phyloP scores from a whole-genome alignment of 2,329 filamentous ascomycete genomes.

The Scolecobasidium constrictum region DNA sequence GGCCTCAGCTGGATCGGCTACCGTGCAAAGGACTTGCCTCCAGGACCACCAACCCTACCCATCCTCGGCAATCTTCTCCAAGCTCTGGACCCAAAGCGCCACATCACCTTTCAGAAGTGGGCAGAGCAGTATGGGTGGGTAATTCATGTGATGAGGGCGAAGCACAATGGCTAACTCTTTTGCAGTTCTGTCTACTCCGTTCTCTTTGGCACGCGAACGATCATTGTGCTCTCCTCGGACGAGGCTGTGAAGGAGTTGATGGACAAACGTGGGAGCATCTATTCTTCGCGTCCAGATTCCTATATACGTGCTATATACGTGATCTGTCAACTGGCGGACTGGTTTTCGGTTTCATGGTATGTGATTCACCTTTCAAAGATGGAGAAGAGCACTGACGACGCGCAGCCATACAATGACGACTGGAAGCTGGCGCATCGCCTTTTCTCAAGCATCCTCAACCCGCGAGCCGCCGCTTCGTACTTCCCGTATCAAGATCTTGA shows the following conservation, averaged over 20 bases:
- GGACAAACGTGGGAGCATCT: background rate
- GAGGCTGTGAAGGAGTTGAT: background rate
- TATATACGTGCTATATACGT: no score
- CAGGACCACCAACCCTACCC: conserved; percentile 30
- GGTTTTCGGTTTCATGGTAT: no score
- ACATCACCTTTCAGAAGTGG: background rate
- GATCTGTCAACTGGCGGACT: no score
- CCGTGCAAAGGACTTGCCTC: background rate
- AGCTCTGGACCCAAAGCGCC: background rate
- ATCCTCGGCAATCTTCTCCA: conserved; percentile 29
- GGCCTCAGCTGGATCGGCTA: background rate
- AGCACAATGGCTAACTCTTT: no score
- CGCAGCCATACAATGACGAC: background rate
- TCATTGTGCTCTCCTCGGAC: background rate
- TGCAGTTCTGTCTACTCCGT: background rate
- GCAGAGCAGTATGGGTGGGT: background rate
- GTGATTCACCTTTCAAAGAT: no score
- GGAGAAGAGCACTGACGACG: no score
- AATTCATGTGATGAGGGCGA: no score
- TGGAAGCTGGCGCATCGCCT: background rate
- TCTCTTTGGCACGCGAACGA: background rate
- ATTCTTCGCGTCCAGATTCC: background rate
- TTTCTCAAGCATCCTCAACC: conserved; percentile 7
- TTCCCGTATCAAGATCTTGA: background rate
- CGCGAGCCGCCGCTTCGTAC: conserved; percentile 5